Evolutionary conservation across 1,139 yeast species (phyloP).

Genomic region (Candida mesenterica): DNA sequence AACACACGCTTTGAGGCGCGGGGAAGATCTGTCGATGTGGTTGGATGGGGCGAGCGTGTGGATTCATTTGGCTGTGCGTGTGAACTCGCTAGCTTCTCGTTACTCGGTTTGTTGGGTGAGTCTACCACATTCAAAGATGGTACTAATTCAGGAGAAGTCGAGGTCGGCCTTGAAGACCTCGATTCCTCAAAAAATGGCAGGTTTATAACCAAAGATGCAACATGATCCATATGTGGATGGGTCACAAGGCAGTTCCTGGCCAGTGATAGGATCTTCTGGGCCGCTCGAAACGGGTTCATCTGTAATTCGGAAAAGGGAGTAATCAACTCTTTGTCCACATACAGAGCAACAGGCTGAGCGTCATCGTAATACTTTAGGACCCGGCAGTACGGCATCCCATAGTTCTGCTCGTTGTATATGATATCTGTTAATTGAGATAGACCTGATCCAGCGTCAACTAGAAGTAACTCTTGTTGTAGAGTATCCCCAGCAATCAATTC

Average conservation of each 20-base stretch:
- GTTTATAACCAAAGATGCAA: constrained; percentile 65
- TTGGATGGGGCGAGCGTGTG: no score
- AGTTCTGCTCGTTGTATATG: constrained; percentile 28
- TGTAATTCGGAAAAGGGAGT: constrained; percentile 30
- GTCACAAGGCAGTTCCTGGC: constrained; percentile 57
- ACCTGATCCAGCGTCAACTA: constrained; percentile 83
- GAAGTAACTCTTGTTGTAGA: constrained; percentile 32
- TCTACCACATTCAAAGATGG: no score
- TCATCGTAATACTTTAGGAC: constrained; percentile 28
- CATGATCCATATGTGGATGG: constrained; percentile 85
- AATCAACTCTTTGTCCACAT: constrained; percentile 20
- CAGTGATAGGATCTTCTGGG: constrained; percentile 34
- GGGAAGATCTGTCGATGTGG: no score
- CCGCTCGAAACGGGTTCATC: constrained; percentile 16
- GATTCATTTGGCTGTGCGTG: no score
- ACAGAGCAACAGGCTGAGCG: constrained; percentile 18
- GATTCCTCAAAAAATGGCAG: constrained; percentile 44
- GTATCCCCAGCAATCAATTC: constrained; percentile 27
- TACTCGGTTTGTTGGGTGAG: no score
- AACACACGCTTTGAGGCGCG: constrained; percentile 38
- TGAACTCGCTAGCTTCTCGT: no score
- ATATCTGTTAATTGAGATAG: constrained; percentile 55
- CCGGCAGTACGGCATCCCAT: constrained; percentile 8
- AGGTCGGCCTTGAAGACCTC: background rate
- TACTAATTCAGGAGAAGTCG: no score